Conservation (phyloP, 495 filamentous ascomycete genomes). For the Aspergillus affinis region DNA sequence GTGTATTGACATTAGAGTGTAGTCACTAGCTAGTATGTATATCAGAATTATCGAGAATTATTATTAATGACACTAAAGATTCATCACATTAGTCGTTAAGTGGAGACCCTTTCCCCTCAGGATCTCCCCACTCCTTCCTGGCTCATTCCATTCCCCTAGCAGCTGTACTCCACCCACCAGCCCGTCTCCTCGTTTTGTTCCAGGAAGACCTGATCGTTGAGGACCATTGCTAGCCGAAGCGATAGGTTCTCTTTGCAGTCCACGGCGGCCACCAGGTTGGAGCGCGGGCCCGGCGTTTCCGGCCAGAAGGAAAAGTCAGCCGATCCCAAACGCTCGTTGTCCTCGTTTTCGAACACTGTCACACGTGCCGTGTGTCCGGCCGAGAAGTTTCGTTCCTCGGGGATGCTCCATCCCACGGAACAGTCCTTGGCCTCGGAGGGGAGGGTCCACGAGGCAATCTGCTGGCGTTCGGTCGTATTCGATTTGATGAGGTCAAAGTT, state of each 20-base stretch:
- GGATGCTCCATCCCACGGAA: slow-evolving; percentile 5
- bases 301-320: slow-evolving; percentile 12
- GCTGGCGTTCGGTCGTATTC: slow-evolving; percentile 1
- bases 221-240: background rate
- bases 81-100: background rate
- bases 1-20: background rate
- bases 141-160: background rate
- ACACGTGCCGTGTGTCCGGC: slow-evolving; percentile 10
- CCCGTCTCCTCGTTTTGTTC: slow-evolving; percentile 6
- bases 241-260: slow-evolving; percentile 2
- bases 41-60: background rate
- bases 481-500: slow-evolving; percentile 9
- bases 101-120: background rate
- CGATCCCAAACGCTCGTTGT: background rate
- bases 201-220: slow-evolving; percentile 5
- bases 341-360: background rate
- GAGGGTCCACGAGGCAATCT: slow-evolving; percentile 3
- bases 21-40: background rate
- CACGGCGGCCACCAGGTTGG: background rate
- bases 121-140: background rate
- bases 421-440: slow-evolving; percentile 5
- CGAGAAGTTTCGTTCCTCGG: slow-evolving; percentile 6
- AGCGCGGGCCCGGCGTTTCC: background rate
- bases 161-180: slow-evolving; percentile 8
- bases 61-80: background rate